These are phyloP conservation scores for Ichthyophthirius multifiliis DNA, from an alignment of 169 alveolate genomes.

Conservation along the genomic window DNA sequence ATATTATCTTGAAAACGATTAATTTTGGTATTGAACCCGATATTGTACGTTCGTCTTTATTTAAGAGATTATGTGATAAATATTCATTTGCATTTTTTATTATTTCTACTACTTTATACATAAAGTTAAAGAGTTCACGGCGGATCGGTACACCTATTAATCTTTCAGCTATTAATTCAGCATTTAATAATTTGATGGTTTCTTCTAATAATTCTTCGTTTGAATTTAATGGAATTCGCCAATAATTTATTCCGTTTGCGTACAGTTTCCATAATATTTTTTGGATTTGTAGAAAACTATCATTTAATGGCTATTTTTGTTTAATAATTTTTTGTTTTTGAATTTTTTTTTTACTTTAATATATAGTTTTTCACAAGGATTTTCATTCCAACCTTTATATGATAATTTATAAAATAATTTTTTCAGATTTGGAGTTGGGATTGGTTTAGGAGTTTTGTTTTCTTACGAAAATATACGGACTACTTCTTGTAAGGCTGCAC, in stretches of 20 bases:
- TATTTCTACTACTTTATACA: conserved; percentile 1
- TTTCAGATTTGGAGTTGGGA: background rate
- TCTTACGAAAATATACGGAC: background rate
- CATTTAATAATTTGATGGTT: conserved; percentile 15
- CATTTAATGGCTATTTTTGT: background rate
- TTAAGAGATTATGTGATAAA: background rate
- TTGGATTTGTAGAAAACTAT: background rate
- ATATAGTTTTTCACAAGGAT: background rate
- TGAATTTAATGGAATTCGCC: background rate
- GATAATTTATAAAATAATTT: conserved; percentile 2
- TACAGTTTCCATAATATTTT: background rate
- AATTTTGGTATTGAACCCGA: conserved; percentile 23
- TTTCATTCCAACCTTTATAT: background rate
- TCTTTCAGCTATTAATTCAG: conserved; percentile 41
- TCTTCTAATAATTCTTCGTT: conserved; percentile 19
- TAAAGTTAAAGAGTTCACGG: conserved; percentile 29
- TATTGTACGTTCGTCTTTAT: conserved; percentile 24
- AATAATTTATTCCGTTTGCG: background rate
- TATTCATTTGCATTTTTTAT: conserved; percentile 7
- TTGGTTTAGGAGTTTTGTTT: background rate
- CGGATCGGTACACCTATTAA: conserved; percentile 19
- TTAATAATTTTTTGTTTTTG: background rate
- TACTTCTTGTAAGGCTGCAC: background rate
- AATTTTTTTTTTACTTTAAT: background rate
- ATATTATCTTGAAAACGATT: conserved; percentile 10